A percentile compares a stretch with the other conserved stretches of the same genome.
Evolutionary conservation across 2,329 filamentous ascomycete species (phyloP).

Genomic region (Xylogone sp.): DNA sequence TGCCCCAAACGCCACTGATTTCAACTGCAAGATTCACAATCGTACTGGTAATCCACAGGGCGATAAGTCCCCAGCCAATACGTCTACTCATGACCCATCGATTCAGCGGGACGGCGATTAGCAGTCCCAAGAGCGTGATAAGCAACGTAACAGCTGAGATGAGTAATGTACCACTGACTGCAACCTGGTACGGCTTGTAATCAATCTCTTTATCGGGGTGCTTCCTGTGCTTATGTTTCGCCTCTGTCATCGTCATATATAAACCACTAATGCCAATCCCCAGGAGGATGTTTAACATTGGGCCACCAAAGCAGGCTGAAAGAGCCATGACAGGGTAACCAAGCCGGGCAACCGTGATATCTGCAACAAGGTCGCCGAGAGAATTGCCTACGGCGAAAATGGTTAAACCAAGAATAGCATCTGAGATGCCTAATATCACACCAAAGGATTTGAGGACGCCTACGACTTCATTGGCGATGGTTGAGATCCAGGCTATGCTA

Average conservation of each 20-base stretch:
- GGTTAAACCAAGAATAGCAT: constrained; percentile 90
- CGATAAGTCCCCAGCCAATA: constrained; percentile 79
- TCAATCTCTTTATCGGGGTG: constrained; percentile 61
- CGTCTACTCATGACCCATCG: constrained; percentile 79
- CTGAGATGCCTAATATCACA: constrained; percentile 86
- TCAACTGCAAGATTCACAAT: constrained; percentile 79
- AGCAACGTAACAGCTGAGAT: constrained; percentile 83
- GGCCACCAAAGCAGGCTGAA: constrained; percentile 95
- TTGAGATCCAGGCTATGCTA: constrained; percentile 92
- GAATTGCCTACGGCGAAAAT: constrained; percentile 97
- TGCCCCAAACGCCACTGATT: constrained; percentile 46
- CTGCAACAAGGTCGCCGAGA: constrained; percentile 87
- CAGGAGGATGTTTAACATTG: constrained; percentile 94
- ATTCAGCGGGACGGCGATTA: constrained; percentile 80
- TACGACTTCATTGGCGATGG: constrained; percentile 92
- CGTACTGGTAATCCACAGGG: constrained; percentile 77
- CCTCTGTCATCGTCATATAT: constrained; percentile 76
- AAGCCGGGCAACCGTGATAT: constrained; percentile 88
- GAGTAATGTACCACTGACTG: constrained; percentile 79
- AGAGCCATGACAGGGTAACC: constrained; percentile 96
- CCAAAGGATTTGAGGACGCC: constrained; percentile 90
- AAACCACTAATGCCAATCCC: constrained; percentile 89
- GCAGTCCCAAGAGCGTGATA: constrained; percentile 70
- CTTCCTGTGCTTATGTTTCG: constrained; percentile 60
- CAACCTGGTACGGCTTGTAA: constrained; percentile 77